These are phyloP conservation scores for Kluyveromyces starmeri DNA, from an alignment of 805 yeast genomes.

Conservation along the genomic window DNA sequence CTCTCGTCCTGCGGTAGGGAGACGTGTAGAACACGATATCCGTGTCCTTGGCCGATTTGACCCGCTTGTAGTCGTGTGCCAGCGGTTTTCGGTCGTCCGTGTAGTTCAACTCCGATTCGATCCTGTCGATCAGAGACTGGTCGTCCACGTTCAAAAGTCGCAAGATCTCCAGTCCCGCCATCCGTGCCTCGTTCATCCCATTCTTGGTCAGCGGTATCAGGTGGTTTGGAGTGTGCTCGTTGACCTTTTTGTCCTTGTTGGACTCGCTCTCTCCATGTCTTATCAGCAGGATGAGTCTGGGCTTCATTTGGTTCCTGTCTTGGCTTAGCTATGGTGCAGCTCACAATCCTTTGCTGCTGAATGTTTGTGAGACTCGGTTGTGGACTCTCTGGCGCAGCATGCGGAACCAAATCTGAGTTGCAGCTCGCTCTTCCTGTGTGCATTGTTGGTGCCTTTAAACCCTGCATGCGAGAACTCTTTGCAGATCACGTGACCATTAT, in stretches of 20 bases:
- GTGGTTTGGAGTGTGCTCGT: constrained; percentile 73
- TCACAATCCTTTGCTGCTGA: no score
- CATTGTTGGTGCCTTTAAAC: no score
- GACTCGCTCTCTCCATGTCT: constrained; percentile 95
- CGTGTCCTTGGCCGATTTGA: constrained; percentile 39
- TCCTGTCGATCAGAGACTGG: constrained; percentile 11
- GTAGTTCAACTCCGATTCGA: constrained; percentile 15
- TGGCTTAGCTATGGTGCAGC: no score
- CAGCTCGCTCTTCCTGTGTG: no score
- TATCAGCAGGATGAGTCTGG: constrained; percentile 59
- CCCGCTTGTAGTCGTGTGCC: constrained; percentile 17
- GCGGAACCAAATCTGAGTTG: no score
- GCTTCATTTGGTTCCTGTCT: no score
- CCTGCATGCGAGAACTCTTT: no score
- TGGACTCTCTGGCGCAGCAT: no score
- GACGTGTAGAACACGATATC: constrained; percentile 73
- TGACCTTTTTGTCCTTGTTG: constrained; percentile 75
- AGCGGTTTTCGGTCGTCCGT: constrained; percentile 11
- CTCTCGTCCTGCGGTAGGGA: constrained; percentile 77
- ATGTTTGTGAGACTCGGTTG: no score
- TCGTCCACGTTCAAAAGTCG: constrained; percentile 23
- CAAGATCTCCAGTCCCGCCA: constrained; percentile 48
- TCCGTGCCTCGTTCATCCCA: constrained; percentile 58
- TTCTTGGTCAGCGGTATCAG: constrained; percentile 58
- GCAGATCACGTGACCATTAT: no score